Evolutionary conservation across 306 rosid species (phyloP), one percentile per base, ranked within the genome.

Genomic region (Ziziphus jujuba): DNA sequence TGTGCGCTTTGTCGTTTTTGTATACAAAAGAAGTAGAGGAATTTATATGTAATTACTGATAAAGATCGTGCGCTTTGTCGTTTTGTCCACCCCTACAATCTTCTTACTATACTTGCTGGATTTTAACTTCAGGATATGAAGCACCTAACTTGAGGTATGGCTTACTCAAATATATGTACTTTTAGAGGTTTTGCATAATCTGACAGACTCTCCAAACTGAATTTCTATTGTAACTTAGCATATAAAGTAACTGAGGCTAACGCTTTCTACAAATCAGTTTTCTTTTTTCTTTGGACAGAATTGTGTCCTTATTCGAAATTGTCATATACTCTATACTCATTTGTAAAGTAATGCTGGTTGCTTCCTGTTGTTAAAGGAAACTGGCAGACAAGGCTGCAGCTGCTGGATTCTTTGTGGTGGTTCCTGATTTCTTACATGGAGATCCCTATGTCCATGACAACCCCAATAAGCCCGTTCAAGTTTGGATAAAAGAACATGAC

Each of bases 381-480:
- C 81, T 81, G 1, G 91, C 86, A 0, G 89, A 85, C 75, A 85
- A 84, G 79, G 59, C 73, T 50, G 87, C 86, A 56, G 71, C 73
- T 2, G 48, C 84, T 36, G 87, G 86, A 50, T 81, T 75, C 76
- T 79, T 81, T 38, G 95, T 81, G 66, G 82, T 80, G 53, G 84
- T 85, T 77, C 95, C 95, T 22, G 91, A 83, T 79, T 81, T 81
- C 67, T 74, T 85, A 2, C 60, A 70, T 35, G 84, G 83, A 40
- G 84, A 85, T 66, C 97, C 97, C 53, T 87, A 2, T 61, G 65
- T 21, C n/a, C n/a, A n/a, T n/a, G n/a, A n/a, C n/a, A n/a, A n/a
- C n/a, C n/a, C n/a, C n/a, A n/a, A n/a, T n/a, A n/a, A n/a, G n/a
- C n/a, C n/a, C n/a, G 21, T 65, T 48, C 58, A n/a, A 21, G 3